A percentile compares a stretch with the other conserved stretches of the same genome.
phyloP scores from a whole-genome alignment of 768 basidiomycete genomes.

The Coprinellus micaceus region DNA sequence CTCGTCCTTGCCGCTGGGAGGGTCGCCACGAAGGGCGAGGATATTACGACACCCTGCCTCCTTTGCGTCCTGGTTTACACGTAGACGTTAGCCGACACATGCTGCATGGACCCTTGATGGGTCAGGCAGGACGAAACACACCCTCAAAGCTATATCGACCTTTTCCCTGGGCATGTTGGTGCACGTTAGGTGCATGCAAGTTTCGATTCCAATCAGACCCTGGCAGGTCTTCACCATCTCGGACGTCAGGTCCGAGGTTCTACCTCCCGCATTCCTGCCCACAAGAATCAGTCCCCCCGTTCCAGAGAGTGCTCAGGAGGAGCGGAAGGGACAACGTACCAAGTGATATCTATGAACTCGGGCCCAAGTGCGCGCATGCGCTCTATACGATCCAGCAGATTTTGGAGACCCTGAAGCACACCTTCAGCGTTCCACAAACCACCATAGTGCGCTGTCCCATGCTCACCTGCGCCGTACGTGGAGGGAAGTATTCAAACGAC shows the following conservation, averaged over 20 bases:
- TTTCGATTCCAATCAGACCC: conserved; percentile 88
- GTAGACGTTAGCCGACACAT: neutral
- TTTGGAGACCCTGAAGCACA: conserved; percentile 74
- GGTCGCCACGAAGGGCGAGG: conserved; percentile 90
- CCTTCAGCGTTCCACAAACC: neutral
- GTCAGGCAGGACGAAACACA: conserved; percentile 34
- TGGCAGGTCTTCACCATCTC: conserved; percentile 96
- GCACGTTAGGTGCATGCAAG: conserved; percentile 98
- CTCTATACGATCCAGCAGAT: conserved; percentile 96
- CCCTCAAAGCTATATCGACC: conserved; percentile 85
- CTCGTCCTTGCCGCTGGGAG: conserved; percentile 80
- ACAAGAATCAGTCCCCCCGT: neutral
- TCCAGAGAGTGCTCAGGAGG: neutral
- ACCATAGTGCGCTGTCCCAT: neutral
- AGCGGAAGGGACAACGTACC: conserved; percentile 41
- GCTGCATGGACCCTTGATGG: neutral
- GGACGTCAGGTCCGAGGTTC: conserved; percentile 90
- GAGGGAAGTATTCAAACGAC: conserved; percentile 99
- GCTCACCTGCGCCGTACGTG: conserved; percentile 85
- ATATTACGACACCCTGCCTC: conserved; percentile 86
- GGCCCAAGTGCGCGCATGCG: conserved; percentile 94
- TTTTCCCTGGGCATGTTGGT: conserved; percentile 98
- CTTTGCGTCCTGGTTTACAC: conserved; percentile 74
- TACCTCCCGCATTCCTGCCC: conserved; percentile 90
- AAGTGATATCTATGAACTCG: conserved; percentile 98